Evolutionary conservation across 2,329 filamentous ascomycete genomes (phyloP).

Genomic region (Biscogniauxia marginata): DNA sequence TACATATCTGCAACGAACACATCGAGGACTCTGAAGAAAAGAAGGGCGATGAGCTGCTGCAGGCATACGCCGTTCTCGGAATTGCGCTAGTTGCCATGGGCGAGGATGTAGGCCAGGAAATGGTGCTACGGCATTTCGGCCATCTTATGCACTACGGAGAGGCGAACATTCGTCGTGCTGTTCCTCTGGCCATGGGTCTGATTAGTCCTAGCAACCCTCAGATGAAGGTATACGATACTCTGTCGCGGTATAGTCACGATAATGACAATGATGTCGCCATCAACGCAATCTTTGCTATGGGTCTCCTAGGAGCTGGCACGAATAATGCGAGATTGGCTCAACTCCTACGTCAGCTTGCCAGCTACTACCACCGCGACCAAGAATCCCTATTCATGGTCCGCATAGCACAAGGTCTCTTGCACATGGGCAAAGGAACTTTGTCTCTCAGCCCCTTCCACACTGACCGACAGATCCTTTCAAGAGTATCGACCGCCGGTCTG

Average conservation of each 20-base stretch:
- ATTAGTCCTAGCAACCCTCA: slow-evolving; percentile 97
- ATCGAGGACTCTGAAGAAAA: slow-evolving; percentile 93
- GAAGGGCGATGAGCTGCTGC: slow-evolving; percentile 91
- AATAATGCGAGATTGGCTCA: slow-evolving; percentile 98
- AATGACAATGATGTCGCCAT: slow-evolving; percentile 98
- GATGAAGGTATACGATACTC: slow-evolving; percentile 99
- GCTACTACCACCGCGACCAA: slow-evolving; percentile 96
- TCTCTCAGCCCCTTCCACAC: slow-evolving; percentile 99
- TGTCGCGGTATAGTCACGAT: slow-evolving; percentile 97
- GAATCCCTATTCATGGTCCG: slow-evolving; percentile 98
- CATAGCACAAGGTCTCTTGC: slow-evolving; percentile 93
- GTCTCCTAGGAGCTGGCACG: slow-evolving; percentile 90
- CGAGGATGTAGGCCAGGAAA: slow-evolving; percentile 96
- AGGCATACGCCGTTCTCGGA: slow-evolving; percentile 93
- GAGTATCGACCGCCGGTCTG: slow-evolving; percentile 84
- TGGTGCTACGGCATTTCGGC: slow-evolving; percentile 95
- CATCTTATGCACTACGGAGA: slow-evolving; percentile 99
- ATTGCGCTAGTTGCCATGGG: slow-evolving; percentile 96
- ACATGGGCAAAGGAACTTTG: slow-evolving; percentile 99
- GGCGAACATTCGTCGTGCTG: slow-evolving; percentile 92
- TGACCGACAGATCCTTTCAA: slow-evolving; percentile 90
- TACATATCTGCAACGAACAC: slow-evolving; percentile 97
- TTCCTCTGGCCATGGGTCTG: slow-evolving; percentile 93
- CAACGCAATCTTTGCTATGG: slow-evolving; percentile 99
- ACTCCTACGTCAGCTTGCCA: slow-evolving; percentile 88